A percentile compares a stretch with the other conserved stretches of the same genome.
Evolutionary conservation across 768 basidiomycete species (phyloP).

Genomic region (Bullera alba): DNA sequence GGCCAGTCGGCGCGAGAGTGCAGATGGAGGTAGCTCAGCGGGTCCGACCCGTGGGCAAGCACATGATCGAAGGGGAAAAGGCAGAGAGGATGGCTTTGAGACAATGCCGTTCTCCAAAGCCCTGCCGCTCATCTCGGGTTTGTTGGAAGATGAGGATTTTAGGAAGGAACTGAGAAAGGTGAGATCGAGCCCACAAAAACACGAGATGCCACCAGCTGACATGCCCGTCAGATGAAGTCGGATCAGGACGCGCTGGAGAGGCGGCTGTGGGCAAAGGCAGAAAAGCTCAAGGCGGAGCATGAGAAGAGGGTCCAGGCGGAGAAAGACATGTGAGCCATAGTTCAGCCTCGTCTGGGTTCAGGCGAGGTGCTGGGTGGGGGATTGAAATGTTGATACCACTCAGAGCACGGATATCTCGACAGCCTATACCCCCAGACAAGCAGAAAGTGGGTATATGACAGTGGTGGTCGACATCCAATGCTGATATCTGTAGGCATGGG

Average conservation of each 20-base stretch:
- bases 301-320: conserved; percentile 24
- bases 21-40: too few relatives aligned
- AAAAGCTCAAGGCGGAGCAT: conserved; percentile 36
- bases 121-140: conserved; percentile 22
- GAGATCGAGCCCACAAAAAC: background rate
- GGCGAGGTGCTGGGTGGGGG: background rate
- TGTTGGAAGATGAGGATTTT: conserved; percentile 28
- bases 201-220: background rate
- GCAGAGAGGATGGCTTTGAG: too few relatives aligned
- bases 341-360: background rate
- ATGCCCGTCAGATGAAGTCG: conserved; percentile 28
- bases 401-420: background rate
- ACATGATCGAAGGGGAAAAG: too few relatives aligned
- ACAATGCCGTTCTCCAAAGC: conserved; percentile 29
- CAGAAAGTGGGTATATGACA: background rate
- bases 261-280: conserved; percentile 33
- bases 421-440: background rate
- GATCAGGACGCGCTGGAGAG: conserved; percentile 37
- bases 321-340: conserved; percentile 28
- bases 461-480: background rate
- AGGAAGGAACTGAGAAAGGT: conserved; percentile 30
- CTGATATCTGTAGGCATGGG: conserved; percentile 20
- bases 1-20: too few relatives aligned
- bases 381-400: background rate
- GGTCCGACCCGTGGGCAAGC: too few relatives aligned